Evolutionary conservation across 164 flowering plant genomes (phyloP).

Genomic region (Umbilicus rupestris): DNA sequence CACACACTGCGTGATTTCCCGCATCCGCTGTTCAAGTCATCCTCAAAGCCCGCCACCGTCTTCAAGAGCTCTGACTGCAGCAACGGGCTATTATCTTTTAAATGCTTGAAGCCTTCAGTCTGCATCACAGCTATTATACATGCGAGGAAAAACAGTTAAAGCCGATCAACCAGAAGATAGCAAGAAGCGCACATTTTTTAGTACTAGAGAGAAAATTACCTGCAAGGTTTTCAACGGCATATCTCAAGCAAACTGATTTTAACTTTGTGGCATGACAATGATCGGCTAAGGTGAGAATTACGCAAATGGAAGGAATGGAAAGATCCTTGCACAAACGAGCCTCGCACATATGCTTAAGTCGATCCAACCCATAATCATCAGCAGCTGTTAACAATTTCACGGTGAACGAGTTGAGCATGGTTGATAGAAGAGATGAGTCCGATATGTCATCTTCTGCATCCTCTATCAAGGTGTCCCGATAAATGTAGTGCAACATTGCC

Average conservation of each 20-base stretch:
- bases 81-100: conserved; percentile 50
- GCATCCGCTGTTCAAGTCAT: conserved; percentile 55
- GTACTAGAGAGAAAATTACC: conserved; percentile 21
- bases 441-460: conserved; percentile 17
- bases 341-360: conserved; percentile 51
- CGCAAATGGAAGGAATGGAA: conserved; percentile 37
- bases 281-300: conserved; percentile 40
- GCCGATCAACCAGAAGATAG: not conserved
- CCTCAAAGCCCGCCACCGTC: conserved; percentile 72
- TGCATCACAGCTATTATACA: conserved; percentile 55
- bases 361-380: conserved; percentile 41
- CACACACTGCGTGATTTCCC: conserved; percentile 63
- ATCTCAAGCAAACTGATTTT: conserved; percentile 49
- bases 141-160: not conserved
- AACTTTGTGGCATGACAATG: conserved; percentile 36
- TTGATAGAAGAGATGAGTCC: conserved; percentile 15
- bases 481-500: conserved; percentile 43
- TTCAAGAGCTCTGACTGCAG: conserved; percentile 74
- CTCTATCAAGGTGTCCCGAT: conserved; percentile 31
- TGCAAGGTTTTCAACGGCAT: conserved; percentile 56
- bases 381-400: conserved; percentile 48
- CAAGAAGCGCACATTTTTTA: not conserved
- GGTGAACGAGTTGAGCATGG: conserved; percentile 19
- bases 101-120: conserved; percentile 57
- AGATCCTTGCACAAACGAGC: conserved; percentile 51